phyloP scores from a whole-genome alignment of 2,329 filamentous ascomycete species.

The Mycogone perniciosa region DNA sequence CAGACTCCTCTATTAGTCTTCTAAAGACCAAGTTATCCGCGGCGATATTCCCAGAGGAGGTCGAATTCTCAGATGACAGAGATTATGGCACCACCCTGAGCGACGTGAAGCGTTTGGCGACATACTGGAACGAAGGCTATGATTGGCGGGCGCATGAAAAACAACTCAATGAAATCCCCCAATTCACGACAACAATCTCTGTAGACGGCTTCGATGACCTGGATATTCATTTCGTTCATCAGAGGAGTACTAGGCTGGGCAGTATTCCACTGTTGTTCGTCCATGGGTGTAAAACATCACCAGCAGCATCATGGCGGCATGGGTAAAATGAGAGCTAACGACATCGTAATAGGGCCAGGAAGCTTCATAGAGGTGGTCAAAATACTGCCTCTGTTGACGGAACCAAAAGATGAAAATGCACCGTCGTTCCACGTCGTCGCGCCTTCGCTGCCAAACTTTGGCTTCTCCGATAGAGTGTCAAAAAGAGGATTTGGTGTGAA shows the following conservation, averaged over 20 bases:
- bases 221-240: constrained; percentile 59
- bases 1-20: constrained; percentile 24
- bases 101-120: constrained; percentile 29
- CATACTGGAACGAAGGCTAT: constrained; percentile 41
- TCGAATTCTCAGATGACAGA: constrained; percentile 29
- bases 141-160: constrained; percentile 57
- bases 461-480: constrained; percentile 25
- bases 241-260: constrained; percentile 40
- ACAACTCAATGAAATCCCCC: constrained; percentile 52
- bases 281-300: constrained; percentile 50
- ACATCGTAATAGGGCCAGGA: constrained; percentile 46
- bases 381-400: constrained; percentile 45
- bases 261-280: constrained; percentile 61
- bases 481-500: constrained; percentile 27
- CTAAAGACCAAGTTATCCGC: constrained; percentile 28
- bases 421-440: constrained; percentile 51
- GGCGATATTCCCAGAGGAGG: constrained; percentile 24
- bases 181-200: constrained; percentile 46
- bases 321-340: neutral
- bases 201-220: constrained; percentile 54
- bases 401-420: constrained; percentile 19
- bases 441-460: constrained; percentile 51
- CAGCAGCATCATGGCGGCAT: neutral
- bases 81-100: constrained; percentile 26
- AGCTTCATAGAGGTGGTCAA: constrained; percentile 62